A percentile compares a stretch with the other conserved stretches of the same genome.
Conservation (phyloP, 352 stramenopile genomes). For the Phytophthora pini region DNA sequence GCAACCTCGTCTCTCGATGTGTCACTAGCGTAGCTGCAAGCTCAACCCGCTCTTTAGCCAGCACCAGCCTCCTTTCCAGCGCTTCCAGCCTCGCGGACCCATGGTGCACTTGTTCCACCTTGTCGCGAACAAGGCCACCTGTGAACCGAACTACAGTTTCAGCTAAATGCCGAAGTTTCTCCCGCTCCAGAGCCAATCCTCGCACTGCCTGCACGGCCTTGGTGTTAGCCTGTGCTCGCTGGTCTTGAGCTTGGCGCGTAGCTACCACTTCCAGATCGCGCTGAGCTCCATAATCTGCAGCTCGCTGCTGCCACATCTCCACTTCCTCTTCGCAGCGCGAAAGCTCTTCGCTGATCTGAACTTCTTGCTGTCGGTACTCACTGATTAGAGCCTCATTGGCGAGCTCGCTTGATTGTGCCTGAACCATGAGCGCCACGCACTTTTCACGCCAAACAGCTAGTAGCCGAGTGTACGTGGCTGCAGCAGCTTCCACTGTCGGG, state of each 20-base stretch:
- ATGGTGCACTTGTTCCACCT: conserved; percentile 51
- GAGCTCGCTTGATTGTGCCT: conserved; percentile 51
- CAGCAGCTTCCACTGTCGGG: conserved; percentile 16
- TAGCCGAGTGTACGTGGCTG: conserved; percentile 21
- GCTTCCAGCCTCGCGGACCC: conserved; percentile 42
- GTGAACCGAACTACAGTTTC: conserved; percentile 53
- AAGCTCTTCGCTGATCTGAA: conserved; percentile 17
- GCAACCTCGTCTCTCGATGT: conserved; percentile 60
- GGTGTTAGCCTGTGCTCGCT: conserved; percentile 33
- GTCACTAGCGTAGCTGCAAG: conserved; percentile 49
- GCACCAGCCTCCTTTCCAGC: conserved; percentile 46
- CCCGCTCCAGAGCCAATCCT: conserved; percentile 55
- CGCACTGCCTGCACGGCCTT: conserved; percentile 61
- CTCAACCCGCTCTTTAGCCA: conserved; percentile 48
- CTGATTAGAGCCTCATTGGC: conserved; percentile 7
- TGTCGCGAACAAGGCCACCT: conserved; percentile 50
- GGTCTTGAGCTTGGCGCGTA: conserved; percentile 31
- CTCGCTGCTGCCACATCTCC: conserved; percentile 63
- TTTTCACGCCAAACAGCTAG: conserved; percentile 60
- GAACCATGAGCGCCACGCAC: conserved; percentile 65
- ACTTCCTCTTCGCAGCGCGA: conserved; percentile 35
- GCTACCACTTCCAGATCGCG: conserved; percentile 59
- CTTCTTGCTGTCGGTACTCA: conserved; percentile 15
- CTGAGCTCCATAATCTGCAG: conserved; percentile 61
- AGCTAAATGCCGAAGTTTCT: conserved; percentile 51